Conservation (phyloP, 164 flowering plant species). For the Piper betle region DNA sequence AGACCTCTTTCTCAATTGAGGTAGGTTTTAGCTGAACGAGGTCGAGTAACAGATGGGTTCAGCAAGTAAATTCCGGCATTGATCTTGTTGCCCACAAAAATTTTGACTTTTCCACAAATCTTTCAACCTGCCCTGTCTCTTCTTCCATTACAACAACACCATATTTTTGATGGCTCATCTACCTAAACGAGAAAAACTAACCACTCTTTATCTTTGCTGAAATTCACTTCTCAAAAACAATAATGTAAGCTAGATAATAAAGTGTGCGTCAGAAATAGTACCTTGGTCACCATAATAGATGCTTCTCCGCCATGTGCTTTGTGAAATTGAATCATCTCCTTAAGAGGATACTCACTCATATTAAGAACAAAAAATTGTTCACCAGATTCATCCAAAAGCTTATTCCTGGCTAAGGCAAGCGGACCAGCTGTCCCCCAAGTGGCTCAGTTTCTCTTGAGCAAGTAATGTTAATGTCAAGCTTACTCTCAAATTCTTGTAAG, state of each 20-base stretch:
- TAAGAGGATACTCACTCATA: slow-evolving; percentile 91
- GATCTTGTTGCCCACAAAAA: slow-evolving; percentile 97
- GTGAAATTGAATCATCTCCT: slow-evolving; percentile 86
- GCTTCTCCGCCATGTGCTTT: slow-evolving; percentile 93
- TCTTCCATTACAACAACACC: slow-evolving; percentile 96
- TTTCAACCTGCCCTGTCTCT: slow-evolving; percentile 72
- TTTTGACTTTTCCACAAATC: slow-evolving; percentile 90
- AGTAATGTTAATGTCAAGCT: slow-evolving; percentile 79
- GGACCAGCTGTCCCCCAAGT: slow-evolving; percentile 95
- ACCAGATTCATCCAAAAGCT: slow-evolving; percentile 70
- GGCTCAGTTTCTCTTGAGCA: slow-evolving; percentile 98
- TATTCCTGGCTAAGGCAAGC: slow-evolving; percentile 88
- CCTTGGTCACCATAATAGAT: slow-evolving; percentile 98
- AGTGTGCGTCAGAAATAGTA: slow-evolving; percentile 9
- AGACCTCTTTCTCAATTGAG: slow-evolving; percentile 89
- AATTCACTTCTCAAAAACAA: neutral
- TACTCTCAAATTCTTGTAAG: slow-evolving; percentile 79
- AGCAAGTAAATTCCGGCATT: slow-evolving; percentile 95
- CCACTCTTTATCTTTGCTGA: neutral
- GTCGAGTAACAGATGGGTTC: slow-evolving; percentile 91
- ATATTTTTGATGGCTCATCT: slow-evolving; percentile 95
- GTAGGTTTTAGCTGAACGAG: slow-evolving; percentile 75
- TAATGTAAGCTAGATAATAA: no score
- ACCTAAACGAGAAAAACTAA: slow-evolving; percentile 35
- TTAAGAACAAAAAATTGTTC: slow-evolving; percentile 96